Conservation (phyloP, 1,284 basidiomycete species). For the Sparassis latifolia region DNA sequence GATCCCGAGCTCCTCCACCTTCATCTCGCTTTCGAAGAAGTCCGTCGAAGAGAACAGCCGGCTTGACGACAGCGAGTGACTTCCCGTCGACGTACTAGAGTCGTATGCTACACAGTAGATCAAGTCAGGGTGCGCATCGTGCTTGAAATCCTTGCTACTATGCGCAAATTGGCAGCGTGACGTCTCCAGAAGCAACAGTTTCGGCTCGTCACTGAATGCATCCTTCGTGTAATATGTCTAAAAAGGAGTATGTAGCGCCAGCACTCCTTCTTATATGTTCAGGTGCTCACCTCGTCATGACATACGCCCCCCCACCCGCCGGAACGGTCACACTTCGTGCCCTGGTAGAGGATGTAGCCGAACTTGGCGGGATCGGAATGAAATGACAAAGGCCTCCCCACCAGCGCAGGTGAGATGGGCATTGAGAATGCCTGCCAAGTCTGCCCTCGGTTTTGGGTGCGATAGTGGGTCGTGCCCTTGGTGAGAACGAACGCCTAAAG, state of each 20-base stretch:
- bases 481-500: conserved; percentile 80
- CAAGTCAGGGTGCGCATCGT: conserved; percentile 63
- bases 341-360: conserved; percentile 83
- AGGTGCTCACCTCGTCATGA: conserved; percentile 60
- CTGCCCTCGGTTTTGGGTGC: conserved; percentile 79
- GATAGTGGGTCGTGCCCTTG: conserved; percentile 67
- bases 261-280: neutral
- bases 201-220: conserved; percentile 59
- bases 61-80: conserved; percentile 56
- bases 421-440: conserved; percentile 81
- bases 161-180: conserved; percentile 83
- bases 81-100: conserved; percentile 38
- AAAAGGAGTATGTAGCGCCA: neutral
- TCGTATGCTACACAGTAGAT: conserved; percentile 89
- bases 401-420: conserved; percentile 52
- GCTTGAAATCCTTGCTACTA: conserved; percentile 71
- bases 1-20: conserved; percentile 78
- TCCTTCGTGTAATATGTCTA: conserved; percentile 85
- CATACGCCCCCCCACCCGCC: conserved; percentile 61
- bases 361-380: conserved; percentile 67
- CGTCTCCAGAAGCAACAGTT: conserved; percentile 62
- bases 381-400: conserved; percentile 70
- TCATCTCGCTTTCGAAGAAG: conserved; percentile 64
- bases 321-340: conserved; percentile 53
- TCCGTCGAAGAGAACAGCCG: conserved; percentile 78